These are phyloP conservation scores for Fusarium penzigii DNA, from an alignment of 2,329 filamentous ascomycete genomes.

Conservation along the genomic window DNA sequence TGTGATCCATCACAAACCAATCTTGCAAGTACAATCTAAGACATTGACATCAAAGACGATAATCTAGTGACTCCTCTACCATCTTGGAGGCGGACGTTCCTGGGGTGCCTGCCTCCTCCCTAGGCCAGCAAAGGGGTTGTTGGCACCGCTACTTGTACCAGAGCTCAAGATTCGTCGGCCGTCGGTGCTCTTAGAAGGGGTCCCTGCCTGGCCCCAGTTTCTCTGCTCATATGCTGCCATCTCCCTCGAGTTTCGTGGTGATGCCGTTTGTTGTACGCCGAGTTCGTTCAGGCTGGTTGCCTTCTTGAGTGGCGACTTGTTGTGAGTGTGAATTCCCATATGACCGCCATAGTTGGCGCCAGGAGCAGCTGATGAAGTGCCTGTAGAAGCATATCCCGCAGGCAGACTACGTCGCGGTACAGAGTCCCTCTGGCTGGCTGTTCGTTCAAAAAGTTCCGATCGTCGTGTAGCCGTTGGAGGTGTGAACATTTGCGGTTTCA, in stretches of 20 bases:
- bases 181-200: constrained; percentile 42
- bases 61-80: constrained; percentile 19
- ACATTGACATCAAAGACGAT: constrained; percentile 3
- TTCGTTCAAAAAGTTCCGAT: constrained; percentile 38
- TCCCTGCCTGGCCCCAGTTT: constrained; percentile 39
- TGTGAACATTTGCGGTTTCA: constrained; percentile 46
- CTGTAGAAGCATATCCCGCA: constrained; percentile 31
- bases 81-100: constrained; percentile 44
- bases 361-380: constrained; percentile 28
- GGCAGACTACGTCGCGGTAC: constrained; percentile 38
- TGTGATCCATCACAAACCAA: not conserved
- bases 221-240: constrained; percentile 61
- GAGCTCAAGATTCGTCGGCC: constrained; percentile 28
- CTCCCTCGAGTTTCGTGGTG: constrained; percentile 61
- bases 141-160: constrained; percentile 19
- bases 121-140: constrained; percentile 43
- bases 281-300: constrained; percentile 64
- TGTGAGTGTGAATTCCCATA: constrained; percentile 77
- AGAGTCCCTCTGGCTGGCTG: constrained; percentile 30
- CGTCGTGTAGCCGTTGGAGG: constrained; percentile 37
- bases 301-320: constrained; percentile 82
- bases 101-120: constrained; percentile 38
- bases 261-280: constrained; percentile 40
- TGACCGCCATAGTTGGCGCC: constrained; percentile 62
- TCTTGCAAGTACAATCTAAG: constrained; percentile 1